These are phyloP conservation scores for Trichoderma gracile DNA, from an alignment of 2,329 filamentous ascomycete genomes.

Conservation along the genomic window DNA sequence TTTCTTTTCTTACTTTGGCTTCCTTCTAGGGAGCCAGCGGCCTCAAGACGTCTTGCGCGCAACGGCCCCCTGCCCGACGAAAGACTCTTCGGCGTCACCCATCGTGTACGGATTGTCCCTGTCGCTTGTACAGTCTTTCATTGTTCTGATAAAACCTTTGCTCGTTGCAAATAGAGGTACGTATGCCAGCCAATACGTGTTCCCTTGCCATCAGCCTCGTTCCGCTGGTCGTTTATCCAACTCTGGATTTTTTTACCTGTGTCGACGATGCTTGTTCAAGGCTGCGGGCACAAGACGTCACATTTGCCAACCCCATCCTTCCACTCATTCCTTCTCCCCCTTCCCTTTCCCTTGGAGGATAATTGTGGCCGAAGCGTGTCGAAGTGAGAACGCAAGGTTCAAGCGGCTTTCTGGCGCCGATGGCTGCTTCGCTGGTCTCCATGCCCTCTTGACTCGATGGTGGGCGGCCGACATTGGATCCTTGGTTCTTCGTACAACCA, in stretches of 20 bases:
- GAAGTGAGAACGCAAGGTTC: neutral
- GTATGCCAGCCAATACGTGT: neutral
- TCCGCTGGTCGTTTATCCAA: neutral
- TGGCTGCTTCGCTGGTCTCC: neutral
- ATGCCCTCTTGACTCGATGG: neutral
- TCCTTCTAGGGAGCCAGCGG: neutral
- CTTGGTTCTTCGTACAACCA: slow-evolving; percentile 7
- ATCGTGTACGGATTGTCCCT: neutral
- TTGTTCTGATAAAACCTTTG: neutral
- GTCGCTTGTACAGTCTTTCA: neutral
- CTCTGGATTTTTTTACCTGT: neutral
- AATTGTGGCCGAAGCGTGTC: neutral
- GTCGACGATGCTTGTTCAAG: neutral
- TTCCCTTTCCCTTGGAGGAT: neutral
- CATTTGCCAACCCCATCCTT: too few species aligned
- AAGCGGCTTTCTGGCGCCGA: neutral
- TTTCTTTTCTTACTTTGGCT: neutral
- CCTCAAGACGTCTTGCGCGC: neutral
- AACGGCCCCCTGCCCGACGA: neutral
- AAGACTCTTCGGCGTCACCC: neutral
- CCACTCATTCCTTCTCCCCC: neutral
- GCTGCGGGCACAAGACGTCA: neutral
- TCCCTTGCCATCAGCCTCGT: neutral
- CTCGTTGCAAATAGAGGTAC: slow-evolving; percentile 9
- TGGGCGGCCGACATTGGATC: neutral